These are phyloP conservation scores for Syncephalastrum racemosum DNA, from an alignment of 371 early-diverging fungal species.

Conservation along the genomic window DNA sequence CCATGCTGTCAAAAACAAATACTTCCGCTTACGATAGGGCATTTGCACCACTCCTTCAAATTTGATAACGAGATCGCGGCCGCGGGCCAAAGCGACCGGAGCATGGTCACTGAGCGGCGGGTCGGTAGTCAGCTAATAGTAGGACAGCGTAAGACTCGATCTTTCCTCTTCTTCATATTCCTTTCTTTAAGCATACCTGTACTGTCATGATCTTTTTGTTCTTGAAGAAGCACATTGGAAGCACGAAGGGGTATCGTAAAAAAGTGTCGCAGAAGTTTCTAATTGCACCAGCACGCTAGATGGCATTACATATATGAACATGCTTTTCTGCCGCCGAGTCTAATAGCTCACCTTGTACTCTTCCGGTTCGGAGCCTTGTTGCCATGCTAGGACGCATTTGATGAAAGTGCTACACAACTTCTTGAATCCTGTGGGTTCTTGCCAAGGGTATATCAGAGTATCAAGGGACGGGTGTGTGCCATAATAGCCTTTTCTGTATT, in stretches of 20 bases:
- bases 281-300: constrained; percentile 22
- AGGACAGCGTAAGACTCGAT: not conserved
- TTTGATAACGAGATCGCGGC: constrained; percentile 31
- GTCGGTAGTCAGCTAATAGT: constrained; percentile 25
- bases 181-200: constrained; percentile 7
- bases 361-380: no score
- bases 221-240: constrained; percentile 35
- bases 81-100: constrained; percentile 21
- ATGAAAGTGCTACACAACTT: no score
- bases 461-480: no score
- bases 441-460: no score
- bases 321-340: no score
- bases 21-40: constrained; percentile 9
- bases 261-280: constrained; percentile 17
- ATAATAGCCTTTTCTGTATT: no score
- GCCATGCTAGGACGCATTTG: no score
- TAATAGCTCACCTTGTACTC: no score
- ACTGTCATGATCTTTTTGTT: constrained; percentile 24
- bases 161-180: no score
- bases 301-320: not conserved
- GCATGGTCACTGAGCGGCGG: constrained; percentile 29
- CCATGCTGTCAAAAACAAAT: not conserved
- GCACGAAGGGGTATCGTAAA: constrained; percentile 21
- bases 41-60: constrained; percentile 38
- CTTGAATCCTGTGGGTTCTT: no score